Evolutionary conservation across 1,284 basidiomycete species (phyloP), one percentile per base, ranked within the genome.

Genomic region (Trichosporon sp.): DNA sequence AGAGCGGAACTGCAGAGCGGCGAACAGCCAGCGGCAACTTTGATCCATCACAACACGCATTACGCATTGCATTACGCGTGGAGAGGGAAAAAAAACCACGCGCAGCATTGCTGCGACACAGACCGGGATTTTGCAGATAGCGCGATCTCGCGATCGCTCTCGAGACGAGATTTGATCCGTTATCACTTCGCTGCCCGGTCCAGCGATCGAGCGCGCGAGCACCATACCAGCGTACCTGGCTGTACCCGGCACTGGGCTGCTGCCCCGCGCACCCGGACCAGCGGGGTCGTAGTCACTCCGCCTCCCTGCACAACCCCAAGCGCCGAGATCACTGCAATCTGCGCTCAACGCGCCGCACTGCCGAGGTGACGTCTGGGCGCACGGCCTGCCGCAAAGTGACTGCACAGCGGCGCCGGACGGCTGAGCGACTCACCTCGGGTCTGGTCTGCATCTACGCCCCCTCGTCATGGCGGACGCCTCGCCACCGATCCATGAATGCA

Each of bases 121-220:
- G 51, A 21, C 51, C 21, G 51, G 51, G 4, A 21, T 54, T 26
- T 19, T 54, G 21, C 51, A 10, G 2, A 11, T 54, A 54, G 51
- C 19, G 51, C 51, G 51, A 54, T 54, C 21, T 54, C 21, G 51
- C 51, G 51, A 54, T 54, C 19, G 11, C 43, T 43, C 11, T 46
- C 43, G 43, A 54, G 19, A 19, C 21, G 19, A 26, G n/a, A 54
- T 54, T 21, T 54, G 51, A 54, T 54, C 26, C n/a, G 51, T 16
- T 54, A 26, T 54, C 51, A 11, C 26, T 26, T 26, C 51, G n/a
- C 51, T 54, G 19, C 51, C 51, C 51, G 51, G 51, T 26, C 51
- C 16, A 19, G 51, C 51, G 51, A 26, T 54, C 51, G 51, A 54
- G 51, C 51, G 51, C 19, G 21, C 51, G 51, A 54, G 51, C 51